phyloP scores from a whole-genome alignment of 352 stramenopile genomes.

The Thalassiosira sp. region DNA sequence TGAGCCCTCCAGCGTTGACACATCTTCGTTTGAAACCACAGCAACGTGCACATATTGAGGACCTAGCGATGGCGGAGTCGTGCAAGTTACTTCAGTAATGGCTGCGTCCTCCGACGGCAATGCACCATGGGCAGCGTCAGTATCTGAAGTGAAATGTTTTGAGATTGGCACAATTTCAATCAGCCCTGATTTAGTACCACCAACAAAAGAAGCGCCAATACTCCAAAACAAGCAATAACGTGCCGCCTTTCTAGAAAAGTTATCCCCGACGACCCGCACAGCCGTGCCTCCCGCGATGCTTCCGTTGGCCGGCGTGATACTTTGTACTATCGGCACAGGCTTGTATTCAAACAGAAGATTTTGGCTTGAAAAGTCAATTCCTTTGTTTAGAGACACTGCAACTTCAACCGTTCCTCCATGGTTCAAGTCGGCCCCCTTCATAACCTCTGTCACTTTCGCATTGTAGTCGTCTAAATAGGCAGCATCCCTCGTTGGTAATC shows the following conservation, averaged over 20 bases:
- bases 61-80: slow-evolving; percentile 33
- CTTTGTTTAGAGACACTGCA: slow-evolving; percentile 87
- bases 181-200: not conserved
- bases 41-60: slow-evolving; percentile 33
- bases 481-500: slow-evolving; percentile 37
- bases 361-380: slow-evolving; percentile 81
- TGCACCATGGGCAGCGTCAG: not conserved
- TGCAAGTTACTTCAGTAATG: slow-evolving; percentile 32
- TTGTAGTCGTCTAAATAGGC: slow-evolving; percentile 49
- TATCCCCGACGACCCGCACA: slow-evolving; percentile 41
- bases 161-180: slow-evolving; percentile 35
- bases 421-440: slow-evolving; percentile 69
- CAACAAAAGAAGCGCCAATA: slow-evolving; percentile 17
- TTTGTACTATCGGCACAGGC: slow-evolving; percentile 76
- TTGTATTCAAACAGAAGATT: slow-evolving; percentile 70
- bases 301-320: slow-evolving; percentile 83
- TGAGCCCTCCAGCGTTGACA: slow-evolving; percentile 23
- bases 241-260: slow-evolving; percentile 45
- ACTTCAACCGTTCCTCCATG: slow-evolving; percentile 83
- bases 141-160: slow-evolving; percentile 21
- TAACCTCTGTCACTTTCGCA: slow-evolving; percentile 49
- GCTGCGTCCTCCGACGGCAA: not conserved
- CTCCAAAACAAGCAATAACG: slow-evolving; percentile 54
- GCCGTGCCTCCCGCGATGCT: slow-evolving; percentile 85
- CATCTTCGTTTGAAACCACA: slow-evolving; percentile 39